Evolutionary conservation across 2,329 filamentous ascomycete genomes (phyloP), one percentile per base, ranked within the genome.

Genomic region (Alternaria sp.): DNA sequence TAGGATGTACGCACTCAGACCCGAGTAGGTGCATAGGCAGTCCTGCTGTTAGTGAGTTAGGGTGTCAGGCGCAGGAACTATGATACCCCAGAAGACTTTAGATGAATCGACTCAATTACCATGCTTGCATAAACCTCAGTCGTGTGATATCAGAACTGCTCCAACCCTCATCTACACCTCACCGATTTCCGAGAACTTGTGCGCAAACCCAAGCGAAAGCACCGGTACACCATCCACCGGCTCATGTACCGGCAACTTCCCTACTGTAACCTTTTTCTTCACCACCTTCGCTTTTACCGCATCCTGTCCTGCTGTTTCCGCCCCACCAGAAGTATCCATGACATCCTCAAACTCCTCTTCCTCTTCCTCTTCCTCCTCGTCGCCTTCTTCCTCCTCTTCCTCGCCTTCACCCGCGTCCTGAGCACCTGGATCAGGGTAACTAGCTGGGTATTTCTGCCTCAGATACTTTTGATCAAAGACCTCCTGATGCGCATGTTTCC

Each of bases 1-100:
- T 18, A 86, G 87, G 70, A 90, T 90, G 77, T 97, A 93, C 79
- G 93, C 92, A 2, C 79, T 97, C 69, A 87, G 86, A 68, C 87
- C 89, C n/a, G 69, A 74, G 48, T 77, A 54, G 68, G 28, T 8
- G 30, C 30, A 44, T 8, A 16, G 8, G 18, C 4, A 32, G 36
- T 20, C 9, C 25, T 28, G 25, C 12, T 40, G 53, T 32, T 30
- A n/a, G 14, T 20, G 20, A 8, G 28, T 22, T 34, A 54, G 40
- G 34, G 28, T 53, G 43, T 48, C 57, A 34, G 51, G 28, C 50
- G 45, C 46, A 61, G 48, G 22, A 50, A 51, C 44, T 28, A 53
- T 59, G 51, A 60, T 63, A 60, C 53, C 53, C 58, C 44, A 38
- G n/a, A 14, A 18, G 27, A 36, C 11, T 38, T 56, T 22, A 54